phyloP scores from a whole-genome alignment of 306 rosid species.

The Quercus parvula region DNA sequence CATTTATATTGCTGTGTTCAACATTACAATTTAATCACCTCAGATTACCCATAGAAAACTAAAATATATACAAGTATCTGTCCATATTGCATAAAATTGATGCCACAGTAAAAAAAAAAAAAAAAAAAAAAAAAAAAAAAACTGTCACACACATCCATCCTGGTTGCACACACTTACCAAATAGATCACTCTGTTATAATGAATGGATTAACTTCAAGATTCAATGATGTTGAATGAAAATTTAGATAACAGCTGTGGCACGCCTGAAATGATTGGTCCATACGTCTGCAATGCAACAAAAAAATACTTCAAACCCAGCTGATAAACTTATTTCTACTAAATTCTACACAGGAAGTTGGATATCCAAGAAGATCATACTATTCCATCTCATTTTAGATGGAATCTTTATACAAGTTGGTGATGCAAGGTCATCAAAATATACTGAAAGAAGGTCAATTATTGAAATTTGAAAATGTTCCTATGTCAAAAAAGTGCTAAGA shows the following conservation, averaged over 20 bases:
- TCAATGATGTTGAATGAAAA: conserved; percentile 62
- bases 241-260: conserved; percentile 74
- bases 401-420: neutral
- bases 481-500: neutral
- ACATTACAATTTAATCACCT: conserved; percentile 6
- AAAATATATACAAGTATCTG: conserved; percentile 19
- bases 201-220: conserved; percentile 10
- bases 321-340: neutral
- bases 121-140: neutral
- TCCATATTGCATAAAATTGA: neutral
- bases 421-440: neutral
- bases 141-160: neutral
- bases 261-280: conserved; percentile 69
- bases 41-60: conserved; percentile 5
- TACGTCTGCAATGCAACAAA: conserved; percentile 58
- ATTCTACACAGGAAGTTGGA: neutral
- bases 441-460: neutral
- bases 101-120: neutral
- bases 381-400: neutral
- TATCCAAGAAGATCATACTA: neutral
- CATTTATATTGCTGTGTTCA: neutral
- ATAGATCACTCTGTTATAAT: neutral
- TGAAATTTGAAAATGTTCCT: neutral
- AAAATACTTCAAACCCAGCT: neutral
- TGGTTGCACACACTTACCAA: neutral